Evolutionary conservation across 2,329 filamentous ascomycete species (phyloP).

Genomic region (Pseudogymnoascus sp.): DNA sequence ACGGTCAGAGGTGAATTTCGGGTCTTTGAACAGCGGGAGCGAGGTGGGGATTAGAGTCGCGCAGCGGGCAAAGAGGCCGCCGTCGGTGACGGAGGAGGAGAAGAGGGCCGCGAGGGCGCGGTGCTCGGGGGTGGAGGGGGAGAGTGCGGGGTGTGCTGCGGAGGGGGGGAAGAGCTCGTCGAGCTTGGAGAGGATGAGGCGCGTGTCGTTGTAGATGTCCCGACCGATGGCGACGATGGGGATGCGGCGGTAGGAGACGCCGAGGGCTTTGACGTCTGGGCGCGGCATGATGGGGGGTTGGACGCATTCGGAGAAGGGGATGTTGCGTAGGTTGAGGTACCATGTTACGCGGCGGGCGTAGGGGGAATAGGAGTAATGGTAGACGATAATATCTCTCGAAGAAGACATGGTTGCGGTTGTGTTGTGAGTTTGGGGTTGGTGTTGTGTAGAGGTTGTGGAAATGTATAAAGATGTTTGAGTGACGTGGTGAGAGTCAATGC

Average conservation of each 20-base stretch:
- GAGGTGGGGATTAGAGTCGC: slow-evolving; percentile 49
- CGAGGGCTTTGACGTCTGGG: slow-evolving; percentile 53
- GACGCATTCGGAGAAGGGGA: slow-evolving; percentile 21
- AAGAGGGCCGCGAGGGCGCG: slow-evolving; percentile 47
- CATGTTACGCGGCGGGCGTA: slow-evolving; percentile 56
- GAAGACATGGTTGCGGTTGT: slow-evolving; percentile 19
- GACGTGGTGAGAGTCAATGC: background rate
- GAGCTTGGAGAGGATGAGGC: slow-evolving; percentile 58
- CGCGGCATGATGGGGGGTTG: slow-evolving; percentile 61
- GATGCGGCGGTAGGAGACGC: slow-evolving; percentile 60
- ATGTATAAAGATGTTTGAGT: background rate
- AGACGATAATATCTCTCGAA: slow-evolving; percentile 47
- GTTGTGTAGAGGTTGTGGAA: background rate
- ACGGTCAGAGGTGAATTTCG: slow-evolving; percentile 52
- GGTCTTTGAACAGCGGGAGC: slow-evolving; percentile 46
- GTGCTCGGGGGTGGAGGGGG: slow-evolving; percentile 32
- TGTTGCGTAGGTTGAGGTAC: slow-evolving; percentile 54
- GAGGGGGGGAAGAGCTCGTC: slow-evolving; percentile 45
- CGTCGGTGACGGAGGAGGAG: slow-evolving; percentile 47
- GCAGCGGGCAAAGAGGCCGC: slow-evolving; percentile 46
- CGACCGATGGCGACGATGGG: slow-evolving; percentile 58
- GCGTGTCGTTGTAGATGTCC: slow-evolving; percentile 62
- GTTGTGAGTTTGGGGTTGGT: background rate
- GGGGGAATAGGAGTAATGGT: slow-evolving; percentile 59
- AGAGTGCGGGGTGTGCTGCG: slow-evolving; percentile 26